Conservation (phyloP, 768 basidiomycete genomes). For the Macrocybe gigantea region DNA sequence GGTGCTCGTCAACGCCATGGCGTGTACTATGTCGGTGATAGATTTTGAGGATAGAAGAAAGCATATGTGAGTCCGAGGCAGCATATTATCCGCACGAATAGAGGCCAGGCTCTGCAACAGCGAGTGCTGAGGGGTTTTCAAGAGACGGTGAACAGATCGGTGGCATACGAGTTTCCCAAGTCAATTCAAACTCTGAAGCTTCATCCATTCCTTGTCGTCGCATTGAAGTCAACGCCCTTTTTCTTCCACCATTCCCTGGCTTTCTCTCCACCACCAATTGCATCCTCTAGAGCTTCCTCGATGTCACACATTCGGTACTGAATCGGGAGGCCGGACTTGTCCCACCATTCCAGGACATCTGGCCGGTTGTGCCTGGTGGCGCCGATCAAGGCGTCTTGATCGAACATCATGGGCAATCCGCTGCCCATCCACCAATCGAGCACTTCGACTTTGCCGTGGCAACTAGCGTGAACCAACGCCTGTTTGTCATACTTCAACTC, state of each 20-base stretch:
- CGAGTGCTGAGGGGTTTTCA: too few species aligned
- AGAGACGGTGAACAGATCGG: too few species aligned
- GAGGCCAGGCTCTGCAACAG: too few species aligned
- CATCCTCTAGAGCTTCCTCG: slow-evolving; percentile 87
- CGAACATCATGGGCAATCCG: slow-evolving; percentile 72
- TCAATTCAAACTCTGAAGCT: slow-evolving; percentile 69
- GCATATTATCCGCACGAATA: too few species aligned
- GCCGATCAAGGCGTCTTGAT: slow-evolving; percentile 72
- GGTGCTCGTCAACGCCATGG: too few species aligned
- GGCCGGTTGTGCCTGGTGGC: slow-evolving; percentile 80
- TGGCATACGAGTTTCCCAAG: not conserved
- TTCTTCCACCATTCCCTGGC: slow-evolving; percentile 77
- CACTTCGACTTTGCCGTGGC: slow-evolving; percentile 74
- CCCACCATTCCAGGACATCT: slow-evolving; percentile 87
- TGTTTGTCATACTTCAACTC: slow-evolving; percentile 76
- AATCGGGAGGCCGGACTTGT: slow-evolving; percentile 68
- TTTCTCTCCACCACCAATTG: slow-evolving; percentile 71
- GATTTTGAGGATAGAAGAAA: too few species aligned
- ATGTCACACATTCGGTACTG: slow-evolving; percentile 90
- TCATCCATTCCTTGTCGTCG: slow-evolving; percentile 90
- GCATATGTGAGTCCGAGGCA: too few species aligned
- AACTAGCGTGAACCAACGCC: slow-evolving; percentile 74
- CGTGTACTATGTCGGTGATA: too few species aligned
- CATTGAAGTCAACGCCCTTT: slow-evolving; percentile 79
- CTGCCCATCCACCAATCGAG: slow-evolving; percentile 81